Conservation (phyloP, 2,329 filamentous ascomycete genomes). For the Nemania sp. region DNA sequence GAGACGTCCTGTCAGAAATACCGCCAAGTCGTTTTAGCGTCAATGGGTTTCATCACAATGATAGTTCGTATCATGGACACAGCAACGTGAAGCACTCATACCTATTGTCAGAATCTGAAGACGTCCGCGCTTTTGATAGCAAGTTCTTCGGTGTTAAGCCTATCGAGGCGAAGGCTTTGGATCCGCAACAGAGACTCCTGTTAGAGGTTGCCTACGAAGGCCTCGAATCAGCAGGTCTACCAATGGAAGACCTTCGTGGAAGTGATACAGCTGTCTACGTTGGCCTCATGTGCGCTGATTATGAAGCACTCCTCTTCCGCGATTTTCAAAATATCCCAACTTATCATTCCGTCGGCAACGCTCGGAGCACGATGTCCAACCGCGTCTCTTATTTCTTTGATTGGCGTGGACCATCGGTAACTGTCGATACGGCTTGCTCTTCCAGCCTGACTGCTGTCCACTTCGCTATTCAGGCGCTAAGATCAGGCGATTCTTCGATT, state of each 20-base stretch:
- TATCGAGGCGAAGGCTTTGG: slow-evolving; percentile 2
- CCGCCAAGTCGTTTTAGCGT: not conserved
- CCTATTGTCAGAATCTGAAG: too few relatives aligned
- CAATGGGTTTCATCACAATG: slow-evolving; percentile 1
- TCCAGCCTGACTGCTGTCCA: slow-evolving; percentile 44
- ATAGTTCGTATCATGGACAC: not conserved
- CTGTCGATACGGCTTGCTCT: slow-evolving; percentile 51
- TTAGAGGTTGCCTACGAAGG: slow-evolving; percentile 6
- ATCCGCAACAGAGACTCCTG: slow-evolving; percentile 7
- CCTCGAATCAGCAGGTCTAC: not conserved
- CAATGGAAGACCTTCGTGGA: not conserved
- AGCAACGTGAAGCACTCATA: slow-evolving; percentile 7
- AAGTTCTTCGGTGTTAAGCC: slow-evolving; percentile 5
- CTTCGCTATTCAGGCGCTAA: slow-evolving; percentile 20
- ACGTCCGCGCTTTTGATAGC: not conserved
- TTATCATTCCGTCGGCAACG: slow-evolving; percentile 1
- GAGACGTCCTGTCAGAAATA: not conserved
- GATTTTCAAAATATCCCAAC: not conserved
- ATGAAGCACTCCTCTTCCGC: not conserved
- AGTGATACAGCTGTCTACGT: slow-evolving; percentile 9
- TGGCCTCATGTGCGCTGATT: slow-evolving; percentile 3
- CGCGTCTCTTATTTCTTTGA: not conserved
- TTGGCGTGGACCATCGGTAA: slow-evolving; percentile 37
- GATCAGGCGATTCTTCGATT: slow-evolving; percentile 17
- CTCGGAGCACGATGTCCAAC: not conserved